These are phyloP conservation scores for Chaetoceros muelleri DNA, from an alignment of 108 stramenopile genomes.

Conservation along the genomic window DNA sequence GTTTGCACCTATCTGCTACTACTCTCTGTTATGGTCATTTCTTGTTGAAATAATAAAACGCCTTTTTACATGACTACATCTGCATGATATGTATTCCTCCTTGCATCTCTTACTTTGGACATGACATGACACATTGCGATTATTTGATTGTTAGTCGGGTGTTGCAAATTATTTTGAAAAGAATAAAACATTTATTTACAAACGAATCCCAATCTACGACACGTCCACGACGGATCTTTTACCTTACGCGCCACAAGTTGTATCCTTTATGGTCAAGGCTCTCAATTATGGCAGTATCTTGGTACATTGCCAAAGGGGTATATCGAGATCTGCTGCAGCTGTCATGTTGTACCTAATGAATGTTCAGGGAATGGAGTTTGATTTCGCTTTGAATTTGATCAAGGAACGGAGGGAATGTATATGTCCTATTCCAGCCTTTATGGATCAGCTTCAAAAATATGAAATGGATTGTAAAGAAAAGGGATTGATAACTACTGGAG, in stretches of 20 bases:
- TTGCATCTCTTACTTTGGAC: too few relatives aligned
- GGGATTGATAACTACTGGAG: not conserved
- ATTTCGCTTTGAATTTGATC: constrained; percentile 35
- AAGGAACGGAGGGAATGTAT: constrained; percentile 40
- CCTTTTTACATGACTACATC: too few relatives aligned
- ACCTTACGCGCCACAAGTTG: constrained; percentile 24
- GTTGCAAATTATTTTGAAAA: constrained; percentile 74
- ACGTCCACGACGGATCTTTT: constrained; percentile 36
- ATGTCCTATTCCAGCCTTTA: constrained; percentile 60
- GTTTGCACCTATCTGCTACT: too few relatives aligned
- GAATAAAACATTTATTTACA: constrained; percentile 32
- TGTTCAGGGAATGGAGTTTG: constrained; percentile 35
- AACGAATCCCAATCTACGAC: constrained; percentile 64
- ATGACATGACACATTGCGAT: too few relatives aligned
- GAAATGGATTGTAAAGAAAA: constrained; percentile 22
- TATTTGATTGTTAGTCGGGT: constrained; percentile 34
- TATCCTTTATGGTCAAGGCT: constrained; percentile 46
- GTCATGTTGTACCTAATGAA: constrained; percentile 56
- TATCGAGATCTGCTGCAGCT: constrained; percentile 54
- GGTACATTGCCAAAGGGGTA: constrained; percentile 64
- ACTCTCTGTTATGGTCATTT: too few relatives aligned
- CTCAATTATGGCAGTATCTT: constrained; percentile 66
- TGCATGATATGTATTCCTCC: too few relatives aligned
- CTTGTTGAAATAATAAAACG: too few relatives aligned
- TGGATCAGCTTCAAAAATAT: constrained; percentile 30